phyloP scores from a whole-genome alignment of 441 rosid species.

The Theobroma grandiflorum region DNA sequence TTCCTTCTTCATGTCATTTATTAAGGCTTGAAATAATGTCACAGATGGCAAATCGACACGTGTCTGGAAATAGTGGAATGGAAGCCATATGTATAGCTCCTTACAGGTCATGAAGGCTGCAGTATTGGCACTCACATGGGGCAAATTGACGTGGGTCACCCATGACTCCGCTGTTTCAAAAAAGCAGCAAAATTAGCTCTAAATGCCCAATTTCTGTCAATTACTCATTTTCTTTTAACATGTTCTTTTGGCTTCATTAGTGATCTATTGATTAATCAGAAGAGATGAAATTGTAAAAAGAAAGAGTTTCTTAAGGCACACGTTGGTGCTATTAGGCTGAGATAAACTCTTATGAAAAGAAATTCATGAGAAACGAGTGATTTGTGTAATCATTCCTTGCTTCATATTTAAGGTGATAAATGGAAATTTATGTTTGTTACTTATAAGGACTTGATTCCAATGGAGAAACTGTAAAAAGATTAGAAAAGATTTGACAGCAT shows the following conservation, averaged over 20 bases:
- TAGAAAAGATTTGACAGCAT: neutral
- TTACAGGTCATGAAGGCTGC: neutral
- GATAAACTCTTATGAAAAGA: neutral
- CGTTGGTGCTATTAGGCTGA: neutral
- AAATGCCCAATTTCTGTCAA: neutral
- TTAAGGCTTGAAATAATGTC: neutral
- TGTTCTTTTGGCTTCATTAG: neutral
- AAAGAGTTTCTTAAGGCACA: neutral
- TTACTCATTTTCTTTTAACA: neutral
- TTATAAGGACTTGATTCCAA: neutral
- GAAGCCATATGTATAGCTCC: neutral
- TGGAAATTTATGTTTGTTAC: neutral
- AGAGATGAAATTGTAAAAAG: neutral
- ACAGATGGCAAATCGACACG: neutral
- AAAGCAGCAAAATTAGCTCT: neutral
- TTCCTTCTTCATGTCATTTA: neutral
- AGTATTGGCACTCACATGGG: conserved; percentile 10
- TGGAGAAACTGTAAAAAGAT: neutral
- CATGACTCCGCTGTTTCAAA: neutral
- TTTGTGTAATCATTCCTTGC: neutral
- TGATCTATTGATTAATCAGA: neutral
- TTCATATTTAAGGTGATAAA: neutral
- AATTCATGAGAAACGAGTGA: neutral
- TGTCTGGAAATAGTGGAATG: neutral
- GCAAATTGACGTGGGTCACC: conserved; percentile 2